Conservation (phyloP, 768 basidiomycete species). For the Infundibulicybe gibba region DNA sequence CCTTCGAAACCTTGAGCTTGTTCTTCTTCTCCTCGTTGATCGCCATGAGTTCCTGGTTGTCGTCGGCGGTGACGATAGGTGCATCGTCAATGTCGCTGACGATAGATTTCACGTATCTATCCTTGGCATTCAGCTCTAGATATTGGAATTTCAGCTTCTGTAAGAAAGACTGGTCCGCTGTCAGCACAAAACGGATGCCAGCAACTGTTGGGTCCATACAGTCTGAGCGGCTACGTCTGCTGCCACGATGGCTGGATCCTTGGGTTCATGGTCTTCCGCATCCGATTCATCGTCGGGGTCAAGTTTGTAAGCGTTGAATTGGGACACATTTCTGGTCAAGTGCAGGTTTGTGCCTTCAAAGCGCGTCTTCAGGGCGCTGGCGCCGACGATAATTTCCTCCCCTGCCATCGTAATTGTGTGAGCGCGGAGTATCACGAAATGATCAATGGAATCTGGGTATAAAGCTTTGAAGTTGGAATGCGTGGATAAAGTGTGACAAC, state of each 20-base stretch:
- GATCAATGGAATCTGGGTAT: no score
- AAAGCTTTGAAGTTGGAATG: no score
- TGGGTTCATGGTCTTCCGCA: constrained; percentile 28
- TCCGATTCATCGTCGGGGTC: constrained; percentile 34
- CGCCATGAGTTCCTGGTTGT: constrained; percentile 61
- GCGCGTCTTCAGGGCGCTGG: constrained; percentile 18
- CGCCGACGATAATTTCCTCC: no score
- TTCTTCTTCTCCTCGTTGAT: constrained; percentile 72
- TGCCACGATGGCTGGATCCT: constrained; percentile 54
- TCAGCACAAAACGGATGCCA: not conserved
- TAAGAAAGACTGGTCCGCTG: constrained; percentile 51
- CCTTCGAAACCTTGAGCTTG: constrained; percentile 62
- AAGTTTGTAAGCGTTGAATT: constrained; percentile 31
- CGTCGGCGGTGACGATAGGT: constrained; percentile 74
- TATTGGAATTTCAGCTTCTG: constrained; percentile 87
- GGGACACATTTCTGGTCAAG: constrained; percentile 29
- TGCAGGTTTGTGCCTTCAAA: constrained; percentile 34
- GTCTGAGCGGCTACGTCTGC: constrained; percentile 58
- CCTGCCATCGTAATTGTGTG: no score
- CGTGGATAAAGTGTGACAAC: no score
- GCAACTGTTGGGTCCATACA: constrained; percentile 32
- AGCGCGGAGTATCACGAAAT: no score
- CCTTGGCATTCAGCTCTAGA: constrained; percentile 87
- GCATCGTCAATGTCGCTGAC: constrained; percentile 84
- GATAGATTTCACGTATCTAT: constrained; percentile 83